These are phyloP conservation scores for Galeopsis tetrahit DNA, from an alignment of 257 asterid genomes.

Conservation along the genomic window DNA sequence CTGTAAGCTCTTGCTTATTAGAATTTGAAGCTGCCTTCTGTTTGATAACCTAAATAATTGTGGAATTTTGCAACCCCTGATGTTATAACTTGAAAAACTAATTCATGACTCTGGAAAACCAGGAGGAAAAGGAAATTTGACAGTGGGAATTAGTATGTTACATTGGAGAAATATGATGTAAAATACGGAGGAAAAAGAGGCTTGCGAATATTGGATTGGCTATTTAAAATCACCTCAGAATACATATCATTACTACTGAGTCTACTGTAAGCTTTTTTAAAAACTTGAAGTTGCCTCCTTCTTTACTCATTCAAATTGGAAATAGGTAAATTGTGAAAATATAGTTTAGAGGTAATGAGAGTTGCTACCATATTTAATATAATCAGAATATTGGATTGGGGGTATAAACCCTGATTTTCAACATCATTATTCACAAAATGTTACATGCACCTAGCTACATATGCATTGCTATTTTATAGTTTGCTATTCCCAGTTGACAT, in stretches of 20 bases:
- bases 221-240: neutral
- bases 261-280: neutral
- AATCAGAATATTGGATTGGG: no score
- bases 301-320: neutral
- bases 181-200: neutral
- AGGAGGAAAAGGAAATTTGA: neutral
- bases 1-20: neutral
- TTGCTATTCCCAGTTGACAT: neutral
- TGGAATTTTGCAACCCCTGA: neutral
- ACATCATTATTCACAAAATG: neutral
- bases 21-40: neutral
- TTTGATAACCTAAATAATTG: neutral
- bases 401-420: neutral
- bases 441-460: neutral
- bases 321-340: neutral
- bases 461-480: neutral
- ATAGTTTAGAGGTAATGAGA: neutral
- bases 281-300: conserved; percentile 1
- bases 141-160: neutral
- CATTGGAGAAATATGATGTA: neutral
- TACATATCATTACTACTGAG: neutral
- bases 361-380: neutral
- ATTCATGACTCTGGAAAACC: neutral
- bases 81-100: neutral
- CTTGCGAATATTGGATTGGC: neutral